Evolutionary conservation across 305 asterid genomes (phyloP).

Genomic region (Rubia tinctorum): DNA sequence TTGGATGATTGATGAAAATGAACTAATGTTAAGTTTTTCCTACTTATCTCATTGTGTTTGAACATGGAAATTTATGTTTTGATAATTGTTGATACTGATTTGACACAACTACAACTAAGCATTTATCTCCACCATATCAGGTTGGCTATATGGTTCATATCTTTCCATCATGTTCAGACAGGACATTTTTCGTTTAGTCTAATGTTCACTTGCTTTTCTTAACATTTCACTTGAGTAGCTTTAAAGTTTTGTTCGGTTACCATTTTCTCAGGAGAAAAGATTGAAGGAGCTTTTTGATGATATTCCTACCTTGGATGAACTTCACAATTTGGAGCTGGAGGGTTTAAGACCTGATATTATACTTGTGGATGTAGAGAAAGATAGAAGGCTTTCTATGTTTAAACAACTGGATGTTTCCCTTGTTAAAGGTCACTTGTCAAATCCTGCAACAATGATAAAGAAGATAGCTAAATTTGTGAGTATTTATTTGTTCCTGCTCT

Average conservation of each 20-base stretch:
- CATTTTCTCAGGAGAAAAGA: conserved; percentile 67
- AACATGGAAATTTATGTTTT: background rate
- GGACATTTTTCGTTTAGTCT: background rate
- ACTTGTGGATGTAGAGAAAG: conserved; percentile 84
- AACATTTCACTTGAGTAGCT: conserved; percentile 8
- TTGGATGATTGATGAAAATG: background rate
- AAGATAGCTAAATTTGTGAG: conserved; percentile 98
- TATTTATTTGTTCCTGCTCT: conserved; percentile 14
- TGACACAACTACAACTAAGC: background rate
- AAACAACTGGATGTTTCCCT: conserved; percentile 76
- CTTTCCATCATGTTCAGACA: background rate
- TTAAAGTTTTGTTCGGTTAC: background rate
- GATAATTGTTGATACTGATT: background rate
- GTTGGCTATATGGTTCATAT: background rate
- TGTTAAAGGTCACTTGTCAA: conserved; percentile 78
- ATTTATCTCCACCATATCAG: background rate
- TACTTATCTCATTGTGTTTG: background rate
- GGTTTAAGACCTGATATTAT: conserved; percentile 80
- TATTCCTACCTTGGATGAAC: conserved; percentile 87
- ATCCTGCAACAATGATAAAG: conserved; percentile 79
- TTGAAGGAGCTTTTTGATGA: conserved; percentile 79
- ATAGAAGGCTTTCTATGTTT: conserved; percentile 84
- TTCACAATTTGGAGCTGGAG: conserved; percentile 74
- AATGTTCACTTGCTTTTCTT: background rate
- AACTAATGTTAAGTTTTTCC: background rate